Base-by-base conservation (phyloP, 1,139 yeast species). In the Suhomyces wounanorum region DNA sequence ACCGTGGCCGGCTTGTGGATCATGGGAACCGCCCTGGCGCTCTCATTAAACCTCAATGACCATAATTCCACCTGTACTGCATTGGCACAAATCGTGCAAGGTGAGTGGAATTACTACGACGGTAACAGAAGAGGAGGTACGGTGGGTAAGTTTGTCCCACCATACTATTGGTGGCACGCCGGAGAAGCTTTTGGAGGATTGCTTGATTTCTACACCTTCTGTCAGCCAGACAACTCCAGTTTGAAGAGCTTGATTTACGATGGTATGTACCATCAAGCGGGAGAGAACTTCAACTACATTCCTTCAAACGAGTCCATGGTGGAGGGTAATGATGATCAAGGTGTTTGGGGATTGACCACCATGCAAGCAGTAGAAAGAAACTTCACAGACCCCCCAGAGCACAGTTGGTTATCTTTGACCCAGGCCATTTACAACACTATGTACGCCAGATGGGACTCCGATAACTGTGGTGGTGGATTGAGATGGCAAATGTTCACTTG, bases 401-500 rank as follows among this genome's bases (percentile, higher is more conserved):
- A 85, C 49, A 72, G 82, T 51, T 92, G 97, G 97, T 71, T 88
- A 48, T 78, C 84, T 43, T 70, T 88, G 61, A 83, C 89, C 0
- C 92, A 87, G 66, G 92, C 91, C 6, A 87, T 89, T 17, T 92
- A 88, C 75, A 90, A 91, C 67, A 87, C 96, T 31, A 91, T 92
- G 97, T 82, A 89, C 39, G 70, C 81, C 37, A 81, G 97, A 68
- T 92, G 98, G 98, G 97, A 92, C 64, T 60, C 67, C 8, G 75
- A 65, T 3, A 62, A 79, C 50, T 92, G 98, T 70, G 81, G 79
- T 48, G 98, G 98, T 53, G 98, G 98, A 1, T 77, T 92, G 55
- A 81, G 97, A 72, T 92, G 98, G 98, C 98, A 92, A 72, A 92
- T 92, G 65, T 92, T 89, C 75, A 82, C 88, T 53, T 92, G 96